Conservation (phyloP, 2,329 filamentous ascomycete species). For the Pseudocercospora eumusae region DNA sequence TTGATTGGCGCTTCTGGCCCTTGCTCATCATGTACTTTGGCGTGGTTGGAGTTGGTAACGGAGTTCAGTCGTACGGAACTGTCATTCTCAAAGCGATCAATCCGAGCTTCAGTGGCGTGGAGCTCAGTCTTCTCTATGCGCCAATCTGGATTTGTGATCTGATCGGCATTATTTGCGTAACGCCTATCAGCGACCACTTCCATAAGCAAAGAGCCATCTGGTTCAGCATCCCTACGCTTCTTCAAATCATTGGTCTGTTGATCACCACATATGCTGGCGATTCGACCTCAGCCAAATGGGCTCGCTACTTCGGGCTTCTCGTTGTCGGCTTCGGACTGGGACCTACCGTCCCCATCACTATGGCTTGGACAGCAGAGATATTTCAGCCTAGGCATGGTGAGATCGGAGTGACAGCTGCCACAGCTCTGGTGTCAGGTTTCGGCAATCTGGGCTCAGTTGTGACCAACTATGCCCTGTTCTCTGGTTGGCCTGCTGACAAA, state of each 20-base stretch:
- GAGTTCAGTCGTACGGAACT: conserved; percentile 82
- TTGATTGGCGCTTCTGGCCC: conserved; percentile 88
- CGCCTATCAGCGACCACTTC: conserved; percentile 84
- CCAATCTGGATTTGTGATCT: conserved; percentile 88
- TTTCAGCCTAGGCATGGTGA: conserved; percentile 89
- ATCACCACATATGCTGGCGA: conserved; percentile 73
- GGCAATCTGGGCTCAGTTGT: conserved; percentile 84
- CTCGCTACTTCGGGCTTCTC: conserved; percentile 82
- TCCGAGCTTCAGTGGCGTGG: conserved; percentile 68
- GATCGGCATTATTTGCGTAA: conserved; percentile 80
- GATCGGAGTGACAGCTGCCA: conserved; percentile 83
- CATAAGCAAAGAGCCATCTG: conserved; percentile 76
- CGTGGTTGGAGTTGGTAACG: conserved; percentile 88
- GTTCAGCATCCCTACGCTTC: conserved; percentile 72
- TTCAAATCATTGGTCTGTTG: conserved; percentile 81
- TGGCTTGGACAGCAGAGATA: conserved; percentile 90
- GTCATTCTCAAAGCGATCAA: conserved; percentile 83
- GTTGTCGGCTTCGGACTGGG: conserved; percentile 89
- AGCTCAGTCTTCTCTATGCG: conserved; percentile 80
- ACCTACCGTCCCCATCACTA: conserved; percentile 87
- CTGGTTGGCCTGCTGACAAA: conserved; percentile 78
- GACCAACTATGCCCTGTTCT: conserved; percentile 87
- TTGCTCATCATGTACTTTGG: conserved; percentile 90
- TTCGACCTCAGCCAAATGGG: conserved; percentile 64
- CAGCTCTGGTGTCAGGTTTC: conserved; percentile 80